These are phyloP conservation scores for Dendrobium chrysotoxum DNA, from an alignment of 106 monocot genomes.

Conservation along the genomic window DNA sequence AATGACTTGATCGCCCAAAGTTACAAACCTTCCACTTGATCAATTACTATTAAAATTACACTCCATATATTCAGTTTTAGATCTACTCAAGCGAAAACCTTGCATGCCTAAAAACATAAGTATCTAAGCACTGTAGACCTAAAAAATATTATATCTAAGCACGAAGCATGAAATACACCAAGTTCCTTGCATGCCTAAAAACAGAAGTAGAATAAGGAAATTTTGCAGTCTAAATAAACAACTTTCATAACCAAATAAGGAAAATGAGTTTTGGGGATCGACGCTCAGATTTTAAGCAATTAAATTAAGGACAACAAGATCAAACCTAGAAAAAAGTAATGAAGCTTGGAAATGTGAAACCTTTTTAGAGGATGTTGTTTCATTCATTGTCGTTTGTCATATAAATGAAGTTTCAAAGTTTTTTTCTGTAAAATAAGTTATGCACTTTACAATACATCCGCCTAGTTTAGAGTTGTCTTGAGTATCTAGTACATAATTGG, in stretches of 20 bases:
- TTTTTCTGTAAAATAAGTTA: background rate
- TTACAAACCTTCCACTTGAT: too few relatives aligned
- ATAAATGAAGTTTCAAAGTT: background rate
- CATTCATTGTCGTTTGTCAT: background rate
- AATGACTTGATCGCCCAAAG: too few relatives aligned
- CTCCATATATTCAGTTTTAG: too few relatives aligned
- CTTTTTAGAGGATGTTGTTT: background rate
- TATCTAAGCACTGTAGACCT: background rate
- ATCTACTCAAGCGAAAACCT: too few relatives aligned
- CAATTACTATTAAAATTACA: too few relatives aligned
- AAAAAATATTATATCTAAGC: background rate
- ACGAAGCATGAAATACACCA: background rate
- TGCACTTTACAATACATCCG: background rate
- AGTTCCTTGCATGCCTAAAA: background rate
- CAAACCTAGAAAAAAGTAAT: background rate
- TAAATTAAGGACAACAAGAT: background rate
- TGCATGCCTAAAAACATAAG: too few relatives aligned
- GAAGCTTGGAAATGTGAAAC: background rate
- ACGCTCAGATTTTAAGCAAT: background rate
- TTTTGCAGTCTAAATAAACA: background rate
- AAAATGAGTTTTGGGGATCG: background rate
- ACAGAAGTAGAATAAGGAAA: background rate
- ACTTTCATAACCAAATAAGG: background rate
- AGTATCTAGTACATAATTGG: background rate
- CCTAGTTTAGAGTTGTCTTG: background rate